These are phyloP conservation scores for Ogataea nakhonphanomensis DNA, from an alignment of 805 yeast genomes.

Conservation along the genomic window DNA sequence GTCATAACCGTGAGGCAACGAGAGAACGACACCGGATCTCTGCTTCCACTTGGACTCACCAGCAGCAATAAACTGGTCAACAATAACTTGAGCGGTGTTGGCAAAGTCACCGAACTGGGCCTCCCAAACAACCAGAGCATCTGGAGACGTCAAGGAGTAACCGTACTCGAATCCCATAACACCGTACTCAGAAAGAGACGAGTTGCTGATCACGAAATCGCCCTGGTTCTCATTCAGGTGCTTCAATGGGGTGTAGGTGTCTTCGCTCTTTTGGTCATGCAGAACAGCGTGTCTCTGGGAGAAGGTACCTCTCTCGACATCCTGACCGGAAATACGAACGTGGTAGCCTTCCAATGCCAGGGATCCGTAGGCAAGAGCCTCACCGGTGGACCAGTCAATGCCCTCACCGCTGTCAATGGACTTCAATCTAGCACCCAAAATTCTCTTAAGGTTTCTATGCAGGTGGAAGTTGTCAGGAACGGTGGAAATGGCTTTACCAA, in stretches of 20 bases:
- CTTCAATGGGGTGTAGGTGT: slow-evolving; percentile 80
- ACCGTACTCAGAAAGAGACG: slow-evolving; percentile 97
- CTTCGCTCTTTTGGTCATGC: slow-evolving; percentile 90
- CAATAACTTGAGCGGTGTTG: slow-evolving; percentile 96
- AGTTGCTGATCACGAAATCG: slow-evolving; percentile 84
- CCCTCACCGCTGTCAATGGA: slow-evolving; percentile 81
- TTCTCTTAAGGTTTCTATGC: slow-evolving; percentile 95
- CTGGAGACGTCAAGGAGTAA: slow-evolving; percentile 96
- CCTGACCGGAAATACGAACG: slow-evolving; percentile 97
- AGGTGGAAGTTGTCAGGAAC: slow-evolving; percentile 87
- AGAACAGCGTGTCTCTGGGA: slow-evolving; percentile 98
- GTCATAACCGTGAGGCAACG: slow-evolving; percentile 98
- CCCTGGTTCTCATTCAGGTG: slow-evolving; percentile 78
- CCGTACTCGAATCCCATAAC: slow-evolving; percentile 99
- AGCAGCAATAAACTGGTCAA: slow-evolving; percentile 94
- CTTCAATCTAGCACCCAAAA: slow-evolving; percentile 82
- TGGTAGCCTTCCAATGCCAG: slow-evolving; percentile 90
- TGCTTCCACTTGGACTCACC: slow-evolving; percentile 99
- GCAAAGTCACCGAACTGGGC: slow-evolving; percentile 99
- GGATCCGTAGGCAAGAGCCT: slow-evolving; percentile 96
- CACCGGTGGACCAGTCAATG: slow-evolving; percentile 99
- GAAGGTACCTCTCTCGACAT: slow-evolving; percentile 99
- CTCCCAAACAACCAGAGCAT: slow-evolving; percentile 97
- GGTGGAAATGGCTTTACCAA: slow-evolving; percentile 75
- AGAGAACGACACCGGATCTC: slow-evolving; percentile 92